Base-by-base conservation (phyloP, 495 filamentous ascomycete genomes). In the Opeltia flavorubescens region DNA sequence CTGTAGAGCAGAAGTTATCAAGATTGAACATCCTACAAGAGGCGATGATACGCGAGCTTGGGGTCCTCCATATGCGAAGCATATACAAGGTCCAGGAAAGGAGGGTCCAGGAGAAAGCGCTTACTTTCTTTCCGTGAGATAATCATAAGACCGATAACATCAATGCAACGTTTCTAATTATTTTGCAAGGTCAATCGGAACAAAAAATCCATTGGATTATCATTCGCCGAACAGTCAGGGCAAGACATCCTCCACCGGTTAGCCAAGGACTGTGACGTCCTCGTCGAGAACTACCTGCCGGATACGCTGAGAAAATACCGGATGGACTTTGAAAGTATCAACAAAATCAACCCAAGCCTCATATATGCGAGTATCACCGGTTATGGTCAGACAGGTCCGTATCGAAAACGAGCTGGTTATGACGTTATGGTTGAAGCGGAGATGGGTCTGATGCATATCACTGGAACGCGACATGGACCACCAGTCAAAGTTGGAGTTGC, bases 391-490 rank as follows among this genome's bases (percentile, higher is more conserved):
- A 94, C 84, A 2, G 91, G 91, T 0, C 93, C 93, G 0, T 95
- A 94, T 62, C 80, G 81, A 15, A 76, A 79, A 39, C 75, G 93
- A 5, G 87, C 91, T 7, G 91, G 91, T 9, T 98, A 98, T 67
- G 91, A 98, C 63, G 93, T 98, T 48, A 96, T 98, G 88, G 93
- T 98, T 0, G 91, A 98, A 64, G 93, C 89, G 34, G 91, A 96
- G 62, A 86, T 98, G 69, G 91, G 91, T 4, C 59, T 98, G 46
- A 98, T 98, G 91, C 93, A 98, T 60, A 96, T 98, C 46, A 98
- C 91, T 0, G 91, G 91, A 9, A 70, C 71, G 34, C 67, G 85
- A 53, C 86, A 94, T 47, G 86, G 91, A 0, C 84, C 87, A 2
- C 93, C 93, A 0, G 93, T 95, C 12, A 98, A 98, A 64, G 91